Conservation (phyloP, 176 grass and related monocot genomes). For the Chloris gayana region DNA sequence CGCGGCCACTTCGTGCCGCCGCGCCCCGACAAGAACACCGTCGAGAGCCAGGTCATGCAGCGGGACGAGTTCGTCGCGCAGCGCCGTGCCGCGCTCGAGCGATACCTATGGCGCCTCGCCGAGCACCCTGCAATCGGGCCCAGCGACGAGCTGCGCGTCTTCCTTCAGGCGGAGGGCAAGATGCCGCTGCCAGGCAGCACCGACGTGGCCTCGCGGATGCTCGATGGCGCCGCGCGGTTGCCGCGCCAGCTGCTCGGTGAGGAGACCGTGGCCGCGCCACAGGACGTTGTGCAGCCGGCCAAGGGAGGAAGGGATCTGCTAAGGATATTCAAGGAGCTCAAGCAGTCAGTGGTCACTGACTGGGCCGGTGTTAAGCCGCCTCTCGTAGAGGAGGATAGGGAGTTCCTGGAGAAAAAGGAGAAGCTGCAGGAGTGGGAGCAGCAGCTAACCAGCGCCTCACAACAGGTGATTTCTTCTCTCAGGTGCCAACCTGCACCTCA, state of each 20-base stretch:
- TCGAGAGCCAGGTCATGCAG: constrained; percentile 99
- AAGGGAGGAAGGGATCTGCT: constrained; percentile 92
- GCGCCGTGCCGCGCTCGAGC: constrained; percentile 69
- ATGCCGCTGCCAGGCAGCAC: constrained; percentile 81
- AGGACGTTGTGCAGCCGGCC: constrained; percentile 94
- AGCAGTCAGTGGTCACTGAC: constrained; percentile 76
- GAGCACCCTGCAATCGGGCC: constrained; percentile 75
- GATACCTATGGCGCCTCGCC: constrained; percentile 79
- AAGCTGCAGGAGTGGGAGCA: constrained; percentile 87
- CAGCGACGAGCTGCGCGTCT: constrained; percentile 87
- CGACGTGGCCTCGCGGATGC: constrained; percentile 86
- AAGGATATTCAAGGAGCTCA: constrained; percentile 94
- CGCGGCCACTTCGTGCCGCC: constrained; percentile 84
- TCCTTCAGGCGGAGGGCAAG: constrained; percentile 84
- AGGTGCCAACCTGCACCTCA: not conserved
- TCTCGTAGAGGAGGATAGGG: constrained; percentile 90
- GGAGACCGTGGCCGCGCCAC: constrained; percentile 52
- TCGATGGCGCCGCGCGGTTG: constrained; percentile 77
- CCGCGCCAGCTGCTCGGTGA: constrained; percentile 77
- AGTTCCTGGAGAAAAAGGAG: constrained; percentile 79
- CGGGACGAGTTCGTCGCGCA: constrained; percentile 85
- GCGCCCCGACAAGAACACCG: constrained; percentile 88
- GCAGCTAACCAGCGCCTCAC: constrained; percentile 69
- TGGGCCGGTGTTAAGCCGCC: constrained; percentile 78
- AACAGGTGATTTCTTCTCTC: constrained; percentile 59